phyloP scores from a whole-genome alignment of 306 rosid genomes.

The Luffa acutangula region DNA sequence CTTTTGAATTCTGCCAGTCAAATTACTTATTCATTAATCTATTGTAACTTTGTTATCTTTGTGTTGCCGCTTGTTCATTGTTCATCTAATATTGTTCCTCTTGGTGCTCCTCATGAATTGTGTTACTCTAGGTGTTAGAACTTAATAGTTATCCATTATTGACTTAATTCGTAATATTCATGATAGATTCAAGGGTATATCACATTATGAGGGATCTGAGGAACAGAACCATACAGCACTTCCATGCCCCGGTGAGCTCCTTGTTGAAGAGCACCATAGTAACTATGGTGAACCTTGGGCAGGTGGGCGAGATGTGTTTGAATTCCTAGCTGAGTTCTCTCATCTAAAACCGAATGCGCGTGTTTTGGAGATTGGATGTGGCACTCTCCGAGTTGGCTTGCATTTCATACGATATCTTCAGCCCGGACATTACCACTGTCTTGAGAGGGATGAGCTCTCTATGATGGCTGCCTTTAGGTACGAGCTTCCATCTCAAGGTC shows the following conservation, averaged over 20 bases:
- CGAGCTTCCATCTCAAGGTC: conserved; percentile 93
- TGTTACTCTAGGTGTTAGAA: background rate
- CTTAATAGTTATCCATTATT: background rate
- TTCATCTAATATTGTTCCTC: background rate
- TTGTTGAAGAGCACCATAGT: conserved; percentile 89
- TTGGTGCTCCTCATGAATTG: background rate
- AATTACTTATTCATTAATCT: background rate
- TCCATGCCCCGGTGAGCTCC: conserved; percentile 86
- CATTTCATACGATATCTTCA: conserved; percentile 74
- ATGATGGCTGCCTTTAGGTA: conserved; percentile 80
- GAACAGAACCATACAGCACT: conserved; percentile 55
- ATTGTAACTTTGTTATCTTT: background rate
- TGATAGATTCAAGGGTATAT: conserved; percentile 72
- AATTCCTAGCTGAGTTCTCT: conserved; percentile 59
- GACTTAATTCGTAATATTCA: background rate
- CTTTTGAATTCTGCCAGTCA: background rate
- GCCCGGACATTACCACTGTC: conserved; percentile 64
- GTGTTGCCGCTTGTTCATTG: background rate
- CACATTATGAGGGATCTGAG: conserved; percentile 62
- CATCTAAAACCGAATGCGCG: conserved; percentile 42
- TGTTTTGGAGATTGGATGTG: conserved; percentile 88
- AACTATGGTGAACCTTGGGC: conserved; percentile 98
- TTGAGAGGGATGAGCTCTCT: conserved; percentile 87
- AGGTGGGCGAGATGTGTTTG: conserved; percentile 84
- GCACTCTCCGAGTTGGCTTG: conserved; percentile 86